phyloP scores from a whole-genome alignment of 2,329 filamentous ascomycete genomes.

The Fusarium nanum region DNA sequence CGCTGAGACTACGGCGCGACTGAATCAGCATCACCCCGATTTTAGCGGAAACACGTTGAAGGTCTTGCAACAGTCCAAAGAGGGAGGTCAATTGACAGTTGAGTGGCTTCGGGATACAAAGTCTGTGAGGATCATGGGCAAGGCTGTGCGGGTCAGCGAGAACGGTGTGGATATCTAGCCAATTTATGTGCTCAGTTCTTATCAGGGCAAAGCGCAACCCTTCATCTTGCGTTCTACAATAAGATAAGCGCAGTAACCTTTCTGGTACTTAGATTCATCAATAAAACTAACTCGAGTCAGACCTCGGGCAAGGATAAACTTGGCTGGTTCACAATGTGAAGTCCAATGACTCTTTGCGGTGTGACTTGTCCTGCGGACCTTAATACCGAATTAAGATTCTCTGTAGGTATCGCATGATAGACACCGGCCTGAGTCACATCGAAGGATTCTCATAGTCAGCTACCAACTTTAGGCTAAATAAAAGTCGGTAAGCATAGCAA shows the following conservation, averaged over 20 bases:
- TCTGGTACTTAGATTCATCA: rapidly evolving
- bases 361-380: not conserved
- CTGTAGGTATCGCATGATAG: not conserved
- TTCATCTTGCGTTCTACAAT: too few species aligned
- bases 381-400: rapidly evolving
- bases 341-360: too few species aligned
- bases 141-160: not conserved
- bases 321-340: too few species aligned
- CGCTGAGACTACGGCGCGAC: rapidly evolving
- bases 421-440: not conserved
- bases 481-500: not conserved
- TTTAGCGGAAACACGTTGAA: not conserved
- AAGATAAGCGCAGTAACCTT: not conserved
- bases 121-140: conserved; percentile 11
- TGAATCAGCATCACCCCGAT: not conserved
- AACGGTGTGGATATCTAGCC: not conserved
- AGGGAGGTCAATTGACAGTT: conserved; percentile 6
- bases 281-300: rapidly evolving
- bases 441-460: not conserved
- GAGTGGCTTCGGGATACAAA: conserved; percentile 2
- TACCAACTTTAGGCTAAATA: not conserved
- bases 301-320: not conserved
- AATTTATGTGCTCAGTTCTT: too few species aligned
- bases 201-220: not conserved
- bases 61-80: conserved; percentile 8